Evolutionary conservation across 345 rosid genomes (phyloP).

Genomic region (Eutrema heterophyllum): DNA sequence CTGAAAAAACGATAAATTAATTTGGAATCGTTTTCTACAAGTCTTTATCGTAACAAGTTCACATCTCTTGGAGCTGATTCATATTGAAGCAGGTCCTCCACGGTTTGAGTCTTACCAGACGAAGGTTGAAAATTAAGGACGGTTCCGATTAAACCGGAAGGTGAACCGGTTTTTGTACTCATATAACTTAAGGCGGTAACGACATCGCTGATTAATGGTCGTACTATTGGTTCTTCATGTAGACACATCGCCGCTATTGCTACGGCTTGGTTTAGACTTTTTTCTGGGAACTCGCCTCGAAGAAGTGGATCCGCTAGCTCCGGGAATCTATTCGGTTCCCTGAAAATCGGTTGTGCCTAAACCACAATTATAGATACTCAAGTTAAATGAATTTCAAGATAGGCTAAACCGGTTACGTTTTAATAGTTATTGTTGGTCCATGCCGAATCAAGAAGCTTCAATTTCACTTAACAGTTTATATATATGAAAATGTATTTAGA

Average conservation of each 20-base stretch:
- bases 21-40: not conserved
- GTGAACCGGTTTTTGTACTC: slow-evolving; percentile 15
- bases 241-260: slow-evolving; percentile 84
- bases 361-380: not conserved
- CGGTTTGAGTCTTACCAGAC: not conserved
- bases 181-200: slow-evolving; percentile 63
- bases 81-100: slow-evolving; percentile 1
- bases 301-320: slow-evolving; percentile 66
- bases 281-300: slow-evolving; percentile 40
- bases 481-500: not conserved
- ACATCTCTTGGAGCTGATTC: not conserved
- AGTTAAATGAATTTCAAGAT: not conserved
- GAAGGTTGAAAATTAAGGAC: not conserved
- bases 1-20: not conserved
- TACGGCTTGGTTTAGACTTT: slow-evolving; percentile 55
- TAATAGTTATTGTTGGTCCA: not conserved
- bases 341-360: slow-evolving; percentile 66
- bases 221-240: slow-evolving; percentile 55
- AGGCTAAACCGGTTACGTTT: not conserved
- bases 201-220: slow-evolving; percentile 69
- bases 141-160: not conserved
- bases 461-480: not conserved
- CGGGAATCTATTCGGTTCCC: slow-evolving; percentile 44
- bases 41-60: not conserved
- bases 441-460: not conserved